Evolutionary conservation across 2,329 filamentous ascomycete genomes (phyloP).

Genomic region (Alternaria arborescens): DNA sequence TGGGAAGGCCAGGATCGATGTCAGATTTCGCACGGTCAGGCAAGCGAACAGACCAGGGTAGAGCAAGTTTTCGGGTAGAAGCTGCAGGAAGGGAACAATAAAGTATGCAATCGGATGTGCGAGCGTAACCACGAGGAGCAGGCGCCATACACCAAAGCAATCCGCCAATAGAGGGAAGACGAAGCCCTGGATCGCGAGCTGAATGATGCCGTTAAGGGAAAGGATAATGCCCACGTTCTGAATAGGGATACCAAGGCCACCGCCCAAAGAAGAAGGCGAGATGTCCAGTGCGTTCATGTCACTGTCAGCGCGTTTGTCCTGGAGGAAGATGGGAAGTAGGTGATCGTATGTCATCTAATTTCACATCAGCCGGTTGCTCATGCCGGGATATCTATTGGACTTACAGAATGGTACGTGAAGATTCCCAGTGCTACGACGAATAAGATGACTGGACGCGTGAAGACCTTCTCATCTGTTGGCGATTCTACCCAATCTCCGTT

Average conservation of each 20-base stretch:
- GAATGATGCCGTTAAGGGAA: slow-evolving; percentile 74
- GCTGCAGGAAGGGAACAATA: slow-evolving; percentile 72
- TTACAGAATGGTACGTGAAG: slow-evolving; percentile 83
- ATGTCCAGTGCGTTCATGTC: slow-evolving; percentile 42
- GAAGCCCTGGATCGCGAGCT: slow-evolving; percentile 75
- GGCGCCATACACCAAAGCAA: slow-evolving; percentile 71
- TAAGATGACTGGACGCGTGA: slow-evolving; percentile 73
- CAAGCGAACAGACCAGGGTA: slow-evolving; percentile 72
- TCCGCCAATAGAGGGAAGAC: slow-evolving; percentile 73
- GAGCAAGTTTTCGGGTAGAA: slow-evolving; percentile 63
- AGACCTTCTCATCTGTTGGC: slow-evolving; percentile 56
- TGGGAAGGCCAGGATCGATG: slow-evolving; percentile 74
- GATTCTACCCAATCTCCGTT: slow-evolving; percentile 56
- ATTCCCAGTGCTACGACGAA: slow-evolving; percentile 84
- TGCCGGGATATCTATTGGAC: background rate
- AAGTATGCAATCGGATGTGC: slow-evolving; percentile 74
- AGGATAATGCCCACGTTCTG: slow-evolving; percentile 74
- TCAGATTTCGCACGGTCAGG: slow-evolving; percentile 70
- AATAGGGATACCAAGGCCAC: slow-evolving; percentile 72
- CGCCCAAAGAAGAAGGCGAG: slow-evolving; percentile 53
- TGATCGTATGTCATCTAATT: slow-evolving; percentile 85
- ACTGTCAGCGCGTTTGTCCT: slow-evolving; percentile 68
- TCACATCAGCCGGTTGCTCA: slow-evolving; percentile 8
- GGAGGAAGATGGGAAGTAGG: slow-evolving; percentile 89
- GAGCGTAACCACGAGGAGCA: slow-evolving; percentile 70